Evolutionary conservation across 2,329 filamentous ascomycete genomes (phyloP), one percentile per base, ranked within the genome.

Genomic region (Piedraia hortae): DNA sequence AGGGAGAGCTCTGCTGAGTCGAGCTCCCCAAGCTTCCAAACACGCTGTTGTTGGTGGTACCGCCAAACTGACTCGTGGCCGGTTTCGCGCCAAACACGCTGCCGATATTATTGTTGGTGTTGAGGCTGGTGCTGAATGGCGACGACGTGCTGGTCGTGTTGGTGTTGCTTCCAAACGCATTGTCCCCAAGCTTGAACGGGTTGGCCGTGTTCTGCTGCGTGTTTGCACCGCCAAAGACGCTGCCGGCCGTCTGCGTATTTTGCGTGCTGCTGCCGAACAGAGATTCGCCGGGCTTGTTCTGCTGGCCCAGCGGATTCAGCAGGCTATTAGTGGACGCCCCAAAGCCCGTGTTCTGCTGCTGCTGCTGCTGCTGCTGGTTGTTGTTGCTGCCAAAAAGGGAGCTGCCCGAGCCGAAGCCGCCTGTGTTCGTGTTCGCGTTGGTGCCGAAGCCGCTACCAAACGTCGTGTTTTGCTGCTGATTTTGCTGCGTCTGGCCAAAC

Each of bases 351-450:
- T 26, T 41, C 24, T 31, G 37, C n/a, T n/a, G n/a, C n/a, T n/a
- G n/a, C n/a, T n/a, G n/a, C 9, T 14, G 15, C 14, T 22, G 15
- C 14, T 33, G 31, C 26, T 34, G 27, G 25, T 34, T 32, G 19
- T 34, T 41, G 37, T 30, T 44, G 21, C 31, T 33, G 12, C 52
- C 53, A 21, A 61, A 59, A 8, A 61, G 39, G 15, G 50, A 45
- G 20, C 47, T 41, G 4, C 12, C 29, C 6, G 32, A 31, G 4
- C 50, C 50, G 27, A 54, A 54, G 4, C 51, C 33, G 13, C 48
- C 44, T 16, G 52, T 49, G 15, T 48, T 46, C 14, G 37, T 31
- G 14, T 35, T 41, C 34, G 34, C 47, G 14, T 34, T 41, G 23
- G 31, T 33, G 12, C 53, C 52, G 22, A 61, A 59, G 14, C 50